Evolutionary conservation across 331 rosid species (phyloP).

Genomic region (Pyracantha coccinea): DNA sequence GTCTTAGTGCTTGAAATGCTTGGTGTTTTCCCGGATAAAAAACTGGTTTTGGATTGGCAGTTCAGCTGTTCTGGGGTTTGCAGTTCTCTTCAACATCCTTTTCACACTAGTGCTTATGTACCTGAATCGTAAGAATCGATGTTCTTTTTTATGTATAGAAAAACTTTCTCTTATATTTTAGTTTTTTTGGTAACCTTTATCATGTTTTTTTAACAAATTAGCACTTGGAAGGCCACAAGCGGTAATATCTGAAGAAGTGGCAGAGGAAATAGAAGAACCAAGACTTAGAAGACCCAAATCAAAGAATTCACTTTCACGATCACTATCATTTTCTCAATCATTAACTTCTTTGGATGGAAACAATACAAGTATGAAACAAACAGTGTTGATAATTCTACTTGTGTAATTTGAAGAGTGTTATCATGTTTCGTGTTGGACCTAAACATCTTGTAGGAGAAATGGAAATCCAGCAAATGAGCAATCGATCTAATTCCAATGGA

Average conservation of each 20-base stretch:
- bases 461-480: constrained; percentile 61
- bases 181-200: constrained; percentile 2
- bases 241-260: constrained; percentile 62
- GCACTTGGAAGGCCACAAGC: constrained; percentile 77
- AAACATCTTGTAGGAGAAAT: constrained; percentile 59
- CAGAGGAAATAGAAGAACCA: constrained; percentile 55
- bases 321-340: constrained; percentile 33
- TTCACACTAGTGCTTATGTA: constrained; percentile 78
- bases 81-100: constrained; percentile 63
- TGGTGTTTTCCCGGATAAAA: constrained; percentile 32
- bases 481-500: constrained; percentile 40
- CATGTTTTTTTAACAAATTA: constrained; percentile 20
- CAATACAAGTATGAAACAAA: constrained; percentile 42
- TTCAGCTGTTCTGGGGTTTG: constrained; percentile 58
- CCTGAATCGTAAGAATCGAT: constrained; percentile 56
- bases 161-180: not conserved
- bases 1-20: constrained; percentile 34
- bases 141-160: constrained; percentile 1
- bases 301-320: constrained; percentile 19
- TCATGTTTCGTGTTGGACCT: constrained; percentile 11
- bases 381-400: not conserved
- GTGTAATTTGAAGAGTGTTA: not conserved
- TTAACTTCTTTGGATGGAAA: constrained; percentile 60
- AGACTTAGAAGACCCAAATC: constrained; percentile 59
- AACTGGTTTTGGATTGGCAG: constrained; percentile 83